Conservation (phyloP, 306 rosid genomes). For the Dalbergia cochinchinensis region DNA sequence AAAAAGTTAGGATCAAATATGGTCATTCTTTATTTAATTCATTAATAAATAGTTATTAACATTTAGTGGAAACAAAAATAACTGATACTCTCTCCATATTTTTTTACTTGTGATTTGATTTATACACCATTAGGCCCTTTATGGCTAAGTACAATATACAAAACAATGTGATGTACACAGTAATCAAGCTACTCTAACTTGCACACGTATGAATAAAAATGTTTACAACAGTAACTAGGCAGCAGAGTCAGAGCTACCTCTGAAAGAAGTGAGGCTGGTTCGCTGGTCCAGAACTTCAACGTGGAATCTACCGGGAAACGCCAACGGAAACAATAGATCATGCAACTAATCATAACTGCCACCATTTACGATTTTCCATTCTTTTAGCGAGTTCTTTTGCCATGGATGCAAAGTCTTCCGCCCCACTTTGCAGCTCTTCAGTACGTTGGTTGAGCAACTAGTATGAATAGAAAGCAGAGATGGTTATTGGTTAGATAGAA, state of each 20-base stretch:
- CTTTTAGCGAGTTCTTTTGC: slow-evolving; percentile 77
- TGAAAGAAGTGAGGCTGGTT: slow-evolving; percentile 27
- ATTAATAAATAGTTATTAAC: slow-evolving; percentile 20
- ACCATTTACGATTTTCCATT: slow-evolving; percentile 96
- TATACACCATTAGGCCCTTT: background rate
- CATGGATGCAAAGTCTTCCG: slow-evolving; percentile 85
- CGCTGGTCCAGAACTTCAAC: slow-evolving; percentile 20
- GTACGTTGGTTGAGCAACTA: slow-evolving; percentile 70
- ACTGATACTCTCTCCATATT: background rate
- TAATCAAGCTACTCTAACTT: slow-evolving; percentile 10
- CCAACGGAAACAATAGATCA: slow-evolving; percentile 22
- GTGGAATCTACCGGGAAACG: slow-evolving; percentile 1
- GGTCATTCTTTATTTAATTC: background rate
- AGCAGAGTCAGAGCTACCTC: slow-evolving; percentile 38
- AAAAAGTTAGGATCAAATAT: background rate
- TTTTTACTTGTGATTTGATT: slow-evolving; percentile 15
- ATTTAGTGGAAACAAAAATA: background rate
- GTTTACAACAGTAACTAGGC: slow-evolving; percentile 5
- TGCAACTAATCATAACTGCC: slow-evolving; percentile 67
- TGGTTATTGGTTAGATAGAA: slow-evolving; percentile 43
- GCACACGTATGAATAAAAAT: background rate
- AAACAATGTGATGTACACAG: slow-evolving; percentile 26
- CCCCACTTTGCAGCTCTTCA: slow-evolving; percentile 77
- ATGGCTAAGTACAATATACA: slow-evolving; percentile 32
- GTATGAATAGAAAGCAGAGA: slow-evolving; percentile 31